Conservation (phyloP, 208 protist species). For the Wallacemonas collosoma region DNA sequence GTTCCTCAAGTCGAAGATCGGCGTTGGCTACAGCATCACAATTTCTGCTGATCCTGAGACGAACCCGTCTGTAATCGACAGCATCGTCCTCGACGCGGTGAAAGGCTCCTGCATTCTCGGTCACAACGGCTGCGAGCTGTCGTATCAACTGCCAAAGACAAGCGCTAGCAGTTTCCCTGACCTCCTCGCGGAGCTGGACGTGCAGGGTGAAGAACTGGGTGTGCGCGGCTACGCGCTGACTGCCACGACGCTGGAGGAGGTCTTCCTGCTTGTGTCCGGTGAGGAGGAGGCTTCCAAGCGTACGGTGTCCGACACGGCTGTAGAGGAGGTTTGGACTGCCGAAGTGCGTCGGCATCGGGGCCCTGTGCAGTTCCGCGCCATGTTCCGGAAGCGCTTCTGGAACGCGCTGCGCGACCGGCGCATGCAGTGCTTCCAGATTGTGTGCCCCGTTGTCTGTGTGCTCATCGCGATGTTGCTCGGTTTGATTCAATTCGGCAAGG, state of each 20-base stretch:
- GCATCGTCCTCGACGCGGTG: conserved; percentile 28
- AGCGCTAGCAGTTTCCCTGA: conserved; percentile 25
- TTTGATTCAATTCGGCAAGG: conserved; percentile 17
- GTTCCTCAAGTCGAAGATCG: conserved; percentile 58
- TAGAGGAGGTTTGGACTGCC: conserved; percentile 14
- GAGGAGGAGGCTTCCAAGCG: conserved; percentile 19
- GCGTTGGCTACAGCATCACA: conserved; percentile 55
- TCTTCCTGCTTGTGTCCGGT: conserved; percentile 39
- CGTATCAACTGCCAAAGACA: conserved; percentile 40
- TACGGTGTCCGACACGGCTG: background rate
- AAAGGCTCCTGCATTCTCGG: conserved; percentile 21
- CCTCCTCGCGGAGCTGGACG: conserved; percentile 39
- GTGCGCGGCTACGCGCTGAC: conserved; percentile 37
- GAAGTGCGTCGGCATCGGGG: conserved; percentile 11
- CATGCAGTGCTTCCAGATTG: conserved; percentile 41
- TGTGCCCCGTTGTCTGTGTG: conserved; percentile 43
- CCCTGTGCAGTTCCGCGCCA: conserved; percentile 25
- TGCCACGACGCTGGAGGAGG: conserved; percentile 58
- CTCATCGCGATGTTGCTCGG: conserved; percentile 46
- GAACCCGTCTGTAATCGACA: conserved; percentile 15
- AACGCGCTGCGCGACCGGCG: conserved; percentile 36
- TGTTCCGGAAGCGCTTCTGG: conserved; percentile 42
- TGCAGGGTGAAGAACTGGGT: conserved; percentile 15
- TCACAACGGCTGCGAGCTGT: conserved; percentile 35
- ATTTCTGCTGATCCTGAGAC: conserved; percentile 21